Conservation (phyloP, 108 stramenopile genomes). For the Parmales sp. region DNA sequence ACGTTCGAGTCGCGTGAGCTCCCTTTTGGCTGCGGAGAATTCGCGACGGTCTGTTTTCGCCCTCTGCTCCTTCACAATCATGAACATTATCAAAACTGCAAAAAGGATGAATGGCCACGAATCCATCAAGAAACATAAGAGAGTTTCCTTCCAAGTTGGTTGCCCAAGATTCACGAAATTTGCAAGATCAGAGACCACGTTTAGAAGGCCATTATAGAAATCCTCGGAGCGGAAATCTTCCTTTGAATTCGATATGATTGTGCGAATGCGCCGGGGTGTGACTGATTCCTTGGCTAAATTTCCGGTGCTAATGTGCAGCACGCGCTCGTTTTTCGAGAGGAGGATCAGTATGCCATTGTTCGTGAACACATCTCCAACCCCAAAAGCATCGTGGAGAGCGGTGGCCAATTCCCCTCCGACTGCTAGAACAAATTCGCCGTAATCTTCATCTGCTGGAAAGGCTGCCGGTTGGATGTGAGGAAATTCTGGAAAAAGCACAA, state of each 20-base stretch:
- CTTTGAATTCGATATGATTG: slow-evolving; percentile 64
- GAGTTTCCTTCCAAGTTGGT: slow-evolving; percentile 50
- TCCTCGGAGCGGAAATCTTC: slow-evolving; percentile 51
- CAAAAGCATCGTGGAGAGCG: slow-evolving; percentile 39
- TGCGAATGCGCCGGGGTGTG: slow-evolving; percentile 74
- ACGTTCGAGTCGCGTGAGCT: slow-evolving; percentile 50
- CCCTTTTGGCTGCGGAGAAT: slow-evolving; percentile 22
- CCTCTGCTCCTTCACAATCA: not conserved
- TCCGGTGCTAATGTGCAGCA: slow-evolving; percentile 71
- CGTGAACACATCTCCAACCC: slow-evolving; percentile 29
- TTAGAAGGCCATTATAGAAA: slow-evolving; percentile 50
- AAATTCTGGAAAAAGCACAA: no score
- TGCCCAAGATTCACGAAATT: slow-evolving; percentile 54
- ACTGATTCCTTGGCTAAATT: slow-evolving; percentile 42
- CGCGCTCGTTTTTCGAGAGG: slow-evolving; percentile 62
- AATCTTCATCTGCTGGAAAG: no score
- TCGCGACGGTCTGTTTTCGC: not conserved
- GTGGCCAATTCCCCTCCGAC: no score
- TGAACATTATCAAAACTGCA: not conserved
- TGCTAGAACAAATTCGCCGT: no score
- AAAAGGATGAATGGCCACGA: not conserved
- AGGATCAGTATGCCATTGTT: slow-evolving; percentile 66
- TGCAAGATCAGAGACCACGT: slow-evolving; percentile 50
- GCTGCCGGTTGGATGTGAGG: no score
- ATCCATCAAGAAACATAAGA: slow-evolving; percentile 47